These are phyloP conservation scores for Spergularia bocconei DNA, from an alignment of 148 eudicot species.

Conservation along the genomic window DNA sequence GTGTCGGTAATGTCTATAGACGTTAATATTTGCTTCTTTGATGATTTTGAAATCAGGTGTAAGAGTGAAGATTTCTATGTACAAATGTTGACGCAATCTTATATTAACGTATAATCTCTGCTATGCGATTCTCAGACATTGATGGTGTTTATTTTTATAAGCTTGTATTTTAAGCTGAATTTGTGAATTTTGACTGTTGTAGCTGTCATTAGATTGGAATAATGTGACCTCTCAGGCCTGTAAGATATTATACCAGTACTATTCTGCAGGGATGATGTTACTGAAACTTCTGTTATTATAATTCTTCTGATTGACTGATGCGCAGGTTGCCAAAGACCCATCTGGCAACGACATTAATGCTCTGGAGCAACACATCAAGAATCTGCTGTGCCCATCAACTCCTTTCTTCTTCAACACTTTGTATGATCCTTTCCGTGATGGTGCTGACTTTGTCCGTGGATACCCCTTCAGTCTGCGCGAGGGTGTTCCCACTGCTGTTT, in stretches of 20 bases:
- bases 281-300: not conserved
- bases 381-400: slow-evolving; percentile 56
- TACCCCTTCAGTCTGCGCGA: slow-evolving; percentile 61
- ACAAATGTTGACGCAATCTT: not conserved
- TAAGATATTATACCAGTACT: not conserved
- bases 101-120: not conserved
- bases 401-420: slow-evolving; percentile 68
- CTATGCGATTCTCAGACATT: not conserved
- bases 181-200: not conserved
- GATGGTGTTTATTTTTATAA: not conserved
- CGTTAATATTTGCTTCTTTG: no score
- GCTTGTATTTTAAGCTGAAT: not conserved
- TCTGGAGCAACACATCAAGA: slow-evolving; percentile 58
- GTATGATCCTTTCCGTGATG: slow-evolving; percentile 59
- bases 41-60: no score
- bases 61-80: not conserved
- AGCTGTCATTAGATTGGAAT: not conserved
- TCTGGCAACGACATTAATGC: slow-evolving; percentile 61
- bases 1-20: no score
- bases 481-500: slow-evolving; percentile 63
- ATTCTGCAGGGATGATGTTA: no score
- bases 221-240: not conserved
- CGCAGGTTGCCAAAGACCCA: slow-evolving; percentile 64
- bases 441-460: slow-evolving; percentile 71
- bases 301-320: not conserved